Base-by-base conservation (phyloP, 2,329 filamentous ascomycete species). In the Colletotrichum scovillei region DNA sequence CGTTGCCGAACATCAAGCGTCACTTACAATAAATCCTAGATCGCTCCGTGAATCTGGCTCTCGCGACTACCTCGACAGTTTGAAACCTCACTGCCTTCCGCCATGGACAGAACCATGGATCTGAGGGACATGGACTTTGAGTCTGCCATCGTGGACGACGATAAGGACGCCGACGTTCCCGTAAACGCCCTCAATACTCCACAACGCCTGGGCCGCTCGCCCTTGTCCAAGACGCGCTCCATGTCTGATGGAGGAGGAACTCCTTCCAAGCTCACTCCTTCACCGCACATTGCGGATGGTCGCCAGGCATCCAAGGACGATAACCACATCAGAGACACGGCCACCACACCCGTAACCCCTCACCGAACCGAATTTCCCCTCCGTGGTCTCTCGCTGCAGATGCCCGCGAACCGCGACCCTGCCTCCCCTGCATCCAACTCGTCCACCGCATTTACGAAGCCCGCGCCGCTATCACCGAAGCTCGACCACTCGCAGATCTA, bases 401-500 rank as follows among this genome's bases (percentile, higher is more conserved):
- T 95, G 87, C 90, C 92, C 32, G 86, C 85, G 76, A 87, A 84
- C 76, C 87, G 89, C 75, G 78, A 82, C 52, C 81, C 78, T 55
- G 84, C 83, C 46, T 82, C 81, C 69, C 82, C 84, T 32, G 77
- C 81, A 5, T 67, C 68, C 38, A 42, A 59, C 32, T 56, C 74
- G 8, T 65, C 75, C 30, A 76, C 76, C 74, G 78, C 79, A n/a
- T 81, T 82, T 56, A 83, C 80, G 64, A 92, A 89, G 78, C 86
- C 91, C n/a, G 84, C 85, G 30, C 94, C 95, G 77, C 88, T 96
- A 73, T 97, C 95, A 2, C 95, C 95, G 19, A 95, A 97, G 81
- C 89, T 97, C 75, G 95, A 98, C 81, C 89, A 94, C 69, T 92
- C 93, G 24, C 93, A 95, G 76, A 94, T 92, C 60, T 98, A 97